Evolutionary conservation across 2,329 filamentous ascomycete genomes (phyloP), one percentile per base, ranked within the genome.

Genomic region (Cryphonectria nitschkei): DNA sequence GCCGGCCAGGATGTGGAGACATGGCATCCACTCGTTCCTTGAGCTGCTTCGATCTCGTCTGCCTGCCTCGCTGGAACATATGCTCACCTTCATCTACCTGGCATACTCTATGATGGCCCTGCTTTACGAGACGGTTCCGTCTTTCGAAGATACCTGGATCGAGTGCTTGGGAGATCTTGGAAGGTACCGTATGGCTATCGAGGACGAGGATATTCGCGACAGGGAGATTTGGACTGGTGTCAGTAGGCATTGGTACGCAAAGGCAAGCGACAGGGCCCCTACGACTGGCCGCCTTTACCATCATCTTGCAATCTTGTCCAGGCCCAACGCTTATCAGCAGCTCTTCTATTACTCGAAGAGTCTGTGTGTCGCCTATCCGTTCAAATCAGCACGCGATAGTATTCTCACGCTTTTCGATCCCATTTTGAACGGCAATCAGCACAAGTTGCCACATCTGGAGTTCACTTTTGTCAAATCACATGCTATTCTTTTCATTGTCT

Each of bases 1-100:
- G 93, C 95, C 95, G 0, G 94, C 93, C 0, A 85, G 95, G 0
- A 96, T 98, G 93, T 98, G 96, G 96, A 87, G 93, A 0, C 93
- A 97, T 75, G 95, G 93, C 0, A 98, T 98, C 3, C 94, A 97
- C 77, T 90, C 89, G 0, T 96, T 96, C 70, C 84, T 97, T 0
- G 93, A 97, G 74, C 79, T 97, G 0, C 80, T 97, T 0, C 85
- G 93, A 0, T 89, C 93, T 74, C 87, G 90, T 2, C 82, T 97
- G 0, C 95, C 95, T 0, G 86, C 85, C 0, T 94, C 92, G 1
- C 81, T 94, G 0, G 95, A 98, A 65, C 92, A 97, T 69, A 98
- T 98, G 94, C 82, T 97, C 0, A 90, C 90, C 0, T 98, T 97
- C 69, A 94, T 98, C 0, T 97, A 97, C 73, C 81, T 95, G 22